Evolutionary conservation across 768 basidiomycete genomes (phyloP).

Genomic region (Gymnopilus junonius): DNA sequence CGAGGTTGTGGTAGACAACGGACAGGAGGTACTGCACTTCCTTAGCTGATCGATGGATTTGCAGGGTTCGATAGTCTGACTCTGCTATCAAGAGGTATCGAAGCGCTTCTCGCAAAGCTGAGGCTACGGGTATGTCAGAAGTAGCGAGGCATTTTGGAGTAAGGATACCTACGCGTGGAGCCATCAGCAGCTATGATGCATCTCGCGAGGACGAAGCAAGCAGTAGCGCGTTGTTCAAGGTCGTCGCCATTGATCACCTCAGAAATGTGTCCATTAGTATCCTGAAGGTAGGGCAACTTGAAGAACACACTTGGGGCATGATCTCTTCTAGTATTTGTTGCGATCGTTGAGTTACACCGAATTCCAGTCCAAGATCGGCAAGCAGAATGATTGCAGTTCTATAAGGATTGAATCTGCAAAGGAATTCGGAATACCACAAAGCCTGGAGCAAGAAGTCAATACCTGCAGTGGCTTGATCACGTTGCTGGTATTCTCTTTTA

Average conservation of each 20-base stretch:
- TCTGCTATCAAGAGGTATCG: constrained; percentile 67
- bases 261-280: neutral
- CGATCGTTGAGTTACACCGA: constrained; percentile 72
- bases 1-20: constrained; percentile 74
- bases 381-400: constrained; percentile 72
- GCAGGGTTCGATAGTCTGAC: constrained; percentile 61
- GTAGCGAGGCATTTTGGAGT: neutral
- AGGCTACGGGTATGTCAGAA: constrained; percentile 27
- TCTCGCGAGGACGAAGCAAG: constrained; percentile 73
- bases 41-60: constrained; percentile 60
- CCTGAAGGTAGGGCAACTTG: neutral
- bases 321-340: constrained; percentile 73
- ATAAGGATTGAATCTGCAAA: constrained; percentile 68
- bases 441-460: constrained; percentile 72
- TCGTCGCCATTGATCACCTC: constrained; percentile 76
- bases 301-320: constrained; percentile 70
- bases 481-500: constrained; percentile 58
- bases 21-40: constrained; percentile 78
- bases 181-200: constrained; percentile 69
- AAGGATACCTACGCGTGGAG: constrained; percentile 42
- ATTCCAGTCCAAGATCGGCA: constrained; percentile 80
- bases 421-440: constrained; percentile 82
- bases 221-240: constrained; percentile 76
- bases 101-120: constrained; percentile 58
- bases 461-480: constrained; percentile 62